Conservation (phyloP, 2,329 filamentous ascomycete genomes). For the Penicillium sp. region DNA sequence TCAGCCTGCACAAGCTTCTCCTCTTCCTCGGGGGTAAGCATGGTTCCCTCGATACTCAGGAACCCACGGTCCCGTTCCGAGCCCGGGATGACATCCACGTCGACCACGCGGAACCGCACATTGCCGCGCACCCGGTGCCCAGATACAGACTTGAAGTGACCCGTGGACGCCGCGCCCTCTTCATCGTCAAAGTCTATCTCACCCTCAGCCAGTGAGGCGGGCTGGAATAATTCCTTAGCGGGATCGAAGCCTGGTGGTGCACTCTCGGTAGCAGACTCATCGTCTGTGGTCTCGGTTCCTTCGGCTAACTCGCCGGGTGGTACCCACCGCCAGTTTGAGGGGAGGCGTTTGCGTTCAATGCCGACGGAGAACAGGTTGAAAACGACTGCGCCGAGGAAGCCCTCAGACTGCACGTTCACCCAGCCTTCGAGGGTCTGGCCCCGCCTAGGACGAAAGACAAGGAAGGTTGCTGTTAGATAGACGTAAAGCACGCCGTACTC, state of each 20-base stretch:
- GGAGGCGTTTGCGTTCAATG: conserved; percentile 71
- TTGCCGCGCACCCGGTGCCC: conserved; percentile 66
- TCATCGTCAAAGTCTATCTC: conserved; percentile 35
- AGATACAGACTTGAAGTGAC: conserved; percentile 71
- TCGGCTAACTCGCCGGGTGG: conserved; percentile 47
- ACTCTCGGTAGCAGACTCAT: conserved; percentile 23
- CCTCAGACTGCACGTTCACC: conserved; percentile 81
- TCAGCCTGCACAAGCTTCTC: conserved; percentile 54
- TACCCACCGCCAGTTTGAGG: conserved; percentile 74
- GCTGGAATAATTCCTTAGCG: conserved; percentile 39
- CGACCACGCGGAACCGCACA: conserved; percentile 71
- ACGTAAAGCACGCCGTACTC: conserved; percentile 83
- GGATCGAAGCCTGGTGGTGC: conserved; percentile 28
- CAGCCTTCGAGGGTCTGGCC: conserved; percentile 72
- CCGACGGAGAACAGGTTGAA: conserved; percentile 90
- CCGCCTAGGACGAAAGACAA: conserved; percentile 71
- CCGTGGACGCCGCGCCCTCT: conserved; percentile 50
- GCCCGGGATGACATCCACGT: conserved; percentile 68
- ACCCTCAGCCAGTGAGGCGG: conserved; percentile 31
- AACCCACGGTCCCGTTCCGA: conserved; percentile 69
- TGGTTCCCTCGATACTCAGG: conserved; percentile 81
- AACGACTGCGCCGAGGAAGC: conserved; percentile 81
- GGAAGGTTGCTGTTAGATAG: conserved; percentile 82
- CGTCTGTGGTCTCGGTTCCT: conserved; percentile 10
- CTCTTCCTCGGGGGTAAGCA: conserved; percentile 67